phyloP scores from a whole-genome alignment of 352 stramenopile genomes.

The Phytopythium aichiense region DNA sequence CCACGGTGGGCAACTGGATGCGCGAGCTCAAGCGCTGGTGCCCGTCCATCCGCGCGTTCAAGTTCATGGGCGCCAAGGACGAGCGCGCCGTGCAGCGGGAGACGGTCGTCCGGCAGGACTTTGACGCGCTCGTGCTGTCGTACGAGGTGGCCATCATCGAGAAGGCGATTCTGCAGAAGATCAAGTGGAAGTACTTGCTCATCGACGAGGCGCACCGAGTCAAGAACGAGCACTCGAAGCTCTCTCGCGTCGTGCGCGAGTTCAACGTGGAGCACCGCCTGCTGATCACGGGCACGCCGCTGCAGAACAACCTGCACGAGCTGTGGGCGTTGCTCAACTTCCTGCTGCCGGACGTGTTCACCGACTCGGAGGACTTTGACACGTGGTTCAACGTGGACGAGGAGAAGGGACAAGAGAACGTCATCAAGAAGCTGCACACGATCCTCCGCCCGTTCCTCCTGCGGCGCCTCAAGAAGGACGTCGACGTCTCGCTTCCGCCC shows the following conservation, averaged over 20 bases:
- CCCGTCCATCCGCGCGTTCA: conserved; percentile 90
- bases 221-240: conserved; percentile 95
- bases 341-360: conserved; percentile 93
- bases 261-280: conserved; percentile 95
- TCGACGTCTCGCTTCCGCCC: conserved; percentile 95
- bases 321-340: conserved; percentile 99
- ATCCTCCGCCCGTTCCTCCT: conserved; percentile 98
- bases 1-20: conserved; percentile 99
- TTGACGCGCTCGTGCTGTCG: conserved; percentile 92
- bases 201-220: conserved; percentile 99
- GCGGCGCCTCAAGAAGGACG: conserved; percentile 97
- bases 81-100: conserved; percentile 92
- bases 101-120: conserved; percentile 75
- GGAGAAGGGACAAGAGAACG: conserved; percentile 93
- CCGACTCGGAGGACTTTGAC: conserved; percentile 97
- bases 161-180: conserved; percentile 88
- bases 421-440: conserved; percentile 97
- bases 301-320: conserved; percentile 99
- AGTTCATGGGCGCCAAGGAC: conserved; percentile 96
- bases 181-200: conserved; percentile 96
- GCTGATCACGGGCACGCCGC: conserved; percentile 96
- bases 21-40: conserved; percentile 97
- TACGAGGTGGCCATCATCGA: conserved; percentile 97
- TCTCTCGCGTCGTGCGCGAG: conserved; percentile 80
- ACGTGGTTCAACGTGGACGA: conserved; percentile 99